Evolutionary conservation across 106 monocot genomes (phyloP), one percentile per base, ranked within the genome.

Genomic region (Allium cepa): DNA sequence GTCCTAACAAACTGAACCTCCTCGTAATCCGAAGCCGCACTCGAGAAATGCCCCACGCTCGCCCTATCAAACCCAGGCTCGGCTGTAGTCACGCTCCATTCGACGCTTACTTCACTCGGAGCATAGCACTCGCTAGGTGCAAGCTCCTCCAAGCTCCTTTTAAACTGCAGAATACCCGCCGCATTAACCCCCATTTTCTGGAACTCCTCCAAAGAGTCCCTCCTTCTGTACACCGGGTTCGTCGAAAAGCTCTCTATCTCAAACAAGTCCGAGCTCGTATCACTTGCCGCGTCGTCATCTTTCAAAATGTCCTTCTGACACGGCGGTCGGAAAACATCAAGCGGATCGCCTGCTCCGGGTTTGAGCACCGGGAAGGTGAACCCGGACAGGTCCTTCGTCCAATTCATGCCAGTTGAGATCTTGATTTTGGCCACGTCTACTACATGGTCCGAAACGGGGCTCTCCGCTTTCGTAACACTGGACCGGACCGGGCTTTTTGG

Each of bases 71-170:
- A 78, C 57, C 79, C 84, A 11, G 76, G 83, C 64, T 90, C 86
- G 7, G 86, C 90, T 13, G 86, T 90, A 3, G 78, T 77, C 70
- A 90, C 86, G 67, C 86, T 90, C 90, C 90, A 90, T 65, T 78
- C 69, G 26, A 90, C 80, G 57, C 90, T 92, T 66, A 69, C 93
- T 73, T 93, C 93, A 74, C 93, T 93, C 50, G 93, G 93, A 8
- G 85, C 57, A 74, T 85, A 73, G 46, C 82, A 82, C 59, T 80
- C 83, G 49, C 79, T 71, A n/a, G 78, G 74, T 3, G 63, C 53
- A 15, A 55, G 3, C 7, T 55, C 53, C 53, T 55, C 53, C 53
- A 55, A 15, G 7, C 53, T 55, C 53, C 53, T 11, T 15, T 15
- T 55, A 55, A 55, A 55, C 53, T 15, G 13, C 15, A 12, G 53